Conservation (phyloP, 768 basidiomycete species). For the Rhodotorula diobovata region DNA sequence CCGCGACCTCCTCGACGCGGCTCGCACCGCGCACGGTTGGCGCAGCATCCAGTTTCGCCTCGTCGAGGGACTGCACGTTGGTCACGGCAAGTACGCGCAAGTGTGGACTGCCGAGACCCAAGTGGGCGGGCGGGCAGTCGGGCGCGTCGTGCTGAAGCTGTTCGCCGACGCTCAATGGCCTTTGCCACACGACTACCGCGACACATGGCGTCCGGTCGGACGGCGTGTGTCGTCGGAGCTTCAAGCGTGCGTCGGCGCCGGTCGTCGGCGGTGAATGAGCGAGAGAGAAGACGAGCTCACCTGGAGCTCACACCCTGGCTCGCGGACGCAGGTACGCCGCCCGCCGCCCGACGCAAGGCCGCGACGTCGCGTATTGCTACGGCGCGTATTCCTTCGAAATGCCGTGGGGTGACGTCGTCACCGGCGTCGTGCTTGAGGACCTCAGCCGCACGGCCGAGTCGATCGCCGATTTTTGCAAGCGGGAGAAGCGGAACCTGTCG, state of each 20-base stretch:
- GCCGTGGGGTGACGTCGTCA: neutral
- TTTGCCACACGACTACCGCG: no score
- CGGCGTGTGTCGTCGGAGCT: neutral
- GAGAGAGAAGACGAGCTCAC: no score
- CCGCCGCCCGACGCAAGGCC: neutral
- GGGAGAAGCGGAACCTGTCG: neutral
- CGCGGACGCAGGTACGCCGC: neutral
- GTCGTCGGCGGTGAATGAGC: no score
- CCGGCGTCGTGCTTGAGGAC: neutral
- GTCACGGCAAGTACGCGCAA: neutral
- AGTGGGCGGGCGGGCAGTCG: neutral
- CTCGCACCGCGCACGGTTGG: neutral
- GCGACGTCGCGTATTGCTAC: conserved; percentile 1
- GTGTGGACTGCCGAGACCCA: neutral
- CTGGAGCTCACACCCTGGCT: neutral
- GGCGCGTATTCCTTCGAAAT: neutral
- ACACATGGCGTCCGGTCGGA: neutral
- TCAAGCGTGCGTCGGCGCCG: neutral
- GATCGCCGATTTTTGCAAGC: neutral
- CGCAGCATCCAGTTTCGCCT: neutral
- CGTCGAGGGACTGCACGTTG: neutral
- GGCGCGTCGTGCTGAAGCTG: neutral
- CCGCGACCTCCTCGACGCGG: neutral
- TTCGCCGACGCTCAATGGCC: neutral
- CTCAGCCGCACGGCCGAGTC: neutral